phyloP scores from a whole-genome alignment of 306 rosid species.

The Rosa persica region DNA sequence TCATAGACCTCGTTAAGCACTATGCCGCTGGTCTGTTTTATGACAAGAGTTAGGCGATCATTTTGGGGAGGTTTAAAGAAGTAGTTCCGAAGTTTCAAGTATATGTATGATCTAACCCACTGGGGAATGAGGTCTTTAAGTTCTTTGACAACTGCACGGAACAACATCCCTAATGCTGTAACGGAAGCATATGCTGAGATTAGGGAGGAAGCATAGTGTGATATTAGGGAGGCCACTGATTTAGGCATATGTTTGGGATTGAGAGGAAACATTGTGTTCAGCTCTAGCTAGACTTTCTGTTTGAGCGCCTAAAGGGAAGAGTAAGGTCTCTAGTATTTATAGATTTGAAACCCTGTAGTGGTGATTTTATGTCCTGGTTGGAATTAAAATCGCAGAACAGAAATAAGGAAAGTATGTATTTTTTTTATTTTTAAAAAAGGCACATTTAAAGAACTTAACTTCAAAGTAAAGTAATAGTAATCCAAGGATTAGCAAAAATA shows the following conservation, averaged over 20 bases:
- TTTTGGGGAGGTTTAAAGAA: too few relatives aligned
- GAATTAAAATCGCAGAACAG: too few relatives aligned
- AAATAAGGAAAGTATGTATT: too few relatives aligned
- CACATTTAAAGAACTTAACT: too few relatives aligned
- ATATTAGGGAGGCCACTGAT: neutral
- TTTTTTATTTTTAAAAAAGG: too few relatives aligned
- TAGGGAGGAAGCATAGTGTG: neutral
- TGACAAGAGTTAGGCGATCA: slow-evolving; percentile 25
- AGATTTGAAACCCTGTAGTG: neutral
- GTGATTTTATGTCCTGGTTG: neutral
- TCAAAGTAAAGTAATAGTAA: too few relatives aligned
- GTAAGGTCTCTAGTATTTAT: too few relatives aligned
- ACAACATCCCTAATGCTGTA: slow-evolving; percentile 14
- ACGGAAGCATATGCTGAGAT: slow-evolving; percentile 41
- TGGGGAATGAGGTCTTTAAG: slow-evolving; percentile 25
- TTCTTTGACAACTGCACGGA: neutral
- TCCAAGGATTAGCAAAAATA: too few relatives aligned
- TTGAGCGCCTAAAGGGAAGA: too few relatives aligned
- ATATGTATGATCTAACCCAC: neutral
- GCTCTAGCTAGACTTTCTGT: neutral
- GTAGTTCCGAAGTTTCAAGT: neutral
- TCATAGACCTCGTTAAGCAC: slow-evolving; percentile 34
- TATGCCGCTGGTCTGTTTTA: slow-evolving; percentile 28
- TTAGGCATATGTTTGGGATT: neutral
- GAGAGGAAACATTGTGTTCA: neutral